phyloP scores from a whole-genome alignment of 192 early-diverging fungal species.

The Mortierella claussenii region DNA sequence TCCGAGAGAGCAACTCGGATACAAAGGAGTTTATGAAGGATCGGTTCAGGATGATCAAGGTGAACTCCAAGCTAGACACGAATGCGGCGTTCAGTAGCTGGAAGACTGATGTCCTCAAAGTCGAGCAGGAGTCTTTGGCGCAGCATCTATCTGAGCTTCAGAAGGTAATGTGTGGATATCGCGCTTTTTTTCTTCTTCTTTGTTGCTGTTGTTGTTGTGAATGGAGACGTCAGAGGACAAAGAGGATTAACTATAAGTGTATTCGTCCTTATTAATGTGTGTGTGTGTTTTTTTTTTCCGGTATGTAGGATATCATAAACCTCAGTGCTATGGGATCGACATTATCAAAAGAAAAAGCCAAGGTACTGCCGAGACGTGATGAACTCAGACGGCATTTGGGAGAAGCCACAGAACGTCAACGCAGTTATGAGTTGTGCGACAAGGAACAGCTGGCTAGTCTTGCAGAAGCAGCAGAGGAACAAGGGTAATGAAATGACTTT shows the following conservation, averaged over 20 bases:
- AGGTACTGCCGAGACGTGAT: constrained; percentile 15
- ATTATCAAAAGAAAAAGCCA: constrained; percentile 10
- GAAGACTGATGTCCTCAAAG: constrained; percentile 13
- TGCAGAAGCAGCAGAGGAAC: constrained; percentile 47
- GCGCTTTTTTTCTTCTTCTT: constrained; percentile 4
- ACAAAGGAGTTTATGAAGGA: constrained; percentile 49
- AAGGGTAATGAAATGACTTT: constrained; percentile 22
- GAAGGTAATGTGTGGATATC: too few species aligned
- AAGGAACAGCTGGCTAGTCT: constrained; percentile 40
- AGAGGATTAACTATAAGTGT: too few species aligned
- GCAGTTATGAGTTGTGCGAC: constrained; percentile 31
- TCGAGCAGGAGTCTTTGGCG: constrained; percentile 27
- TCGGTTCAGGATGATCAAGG: constrained; percentile 40
- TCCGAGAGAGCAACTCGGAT: constrained; percentile 29
- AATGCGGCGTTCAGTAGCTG: constrained; percentile 16
- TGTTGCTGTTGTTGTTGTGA: neutral
- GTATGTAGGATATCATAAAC: constrained; percentile 20
- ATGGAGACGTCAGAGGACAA: too few species aligned
- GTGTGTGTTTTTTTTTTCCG: neutral
- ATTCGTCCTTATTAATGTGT: neutral
- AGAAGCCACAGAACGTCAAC: constrained; percentile 21
- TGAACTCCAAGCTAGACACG: constrained; percentile 23
- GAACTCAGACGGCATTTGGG: constrained; percentile 21
- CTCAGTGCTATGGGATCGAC: constrained; percentile 9
- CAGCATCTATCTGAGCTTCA: constrained; percentile 26